Base-by-base conservation (phyloP, 805 yeast species). In the Saccharomycopsis schoenii region DNA sequence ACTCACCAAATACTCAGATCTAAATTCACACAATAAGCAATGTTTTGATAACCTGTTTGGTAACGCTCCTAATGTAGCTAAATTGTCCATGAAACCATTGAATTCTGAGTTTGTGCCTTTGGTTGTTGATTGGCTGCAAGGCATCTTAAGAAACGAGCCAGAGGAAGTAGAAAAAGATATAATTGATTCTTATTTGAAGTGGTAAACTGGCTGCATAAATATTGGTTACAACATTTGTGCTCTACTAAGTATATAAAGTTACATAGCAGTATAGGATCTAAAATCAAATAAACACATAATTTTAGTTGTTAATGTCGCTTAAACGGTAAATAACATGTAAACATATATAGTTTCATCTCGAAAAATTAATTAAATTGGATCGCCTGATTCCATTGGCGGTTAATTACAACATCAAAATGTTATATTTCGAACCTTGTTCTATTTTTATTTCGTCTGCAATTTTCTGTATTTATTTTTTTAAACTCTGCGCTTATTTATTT, bases 71-170 rank as follows among this genome's bases (percentile, higher is more conserved):
- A 25, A 47, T 25, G 14, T 47, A 19, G 34, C 34, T 17, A 24
- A 17, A 24, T 47, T 47, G 34, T 47, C 52, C 52, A 21, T 47
- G 34, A 47, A 47, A 14, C 52, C 52, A 21, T 47, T 47, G 34
- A 24, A 10, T 24, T 14, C 52, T 12, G 52, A 47, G 12, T 47
- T 47, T 47, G 19, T 39, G 3, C 65, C 65, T 6, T 58, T 63
- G 19, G 61, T 63, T 5, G 64, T 63, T 10, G 65, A 63, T 29
- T 63, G 65, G 65, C 59, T 29, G 42, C 60, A 62, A 15, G 34
- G 62, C 34, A 34, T 24, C 14, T 34, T 61, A 37, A 51, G 60
- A 36, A 61, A 40, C 60, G 55, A 50, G 8, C 24, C 42, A 9
- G 40, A 57, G 43, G 57, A 43, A 14, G 59, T 36, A 2, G 56